Base-by-base conservation (phyloP, 768 basidiomycete genomes). In the Boletus reticuloceps region DNA sequence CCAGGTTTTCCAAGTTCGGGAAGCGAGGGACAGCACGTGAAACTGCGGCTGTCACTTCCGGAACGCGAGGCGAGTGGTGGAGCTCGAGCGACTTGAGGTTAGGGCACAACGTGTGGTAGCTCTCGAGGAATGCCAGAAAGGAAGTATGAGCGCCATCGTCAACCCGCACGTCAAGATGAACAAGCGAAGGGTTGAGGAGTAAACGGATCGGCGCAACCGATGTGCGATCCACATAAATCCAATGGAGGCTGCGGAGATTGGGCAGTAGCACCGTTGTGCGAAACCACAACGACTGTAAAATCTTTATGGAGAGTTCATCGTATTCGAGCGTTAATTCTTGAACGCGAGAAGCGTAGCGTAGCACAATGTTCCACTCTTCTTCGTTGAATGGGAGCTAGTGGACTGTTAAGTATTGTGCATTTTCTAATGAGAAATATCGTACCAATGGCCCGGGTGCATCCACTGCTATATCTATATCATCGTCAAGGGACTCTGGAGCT, bases 181-280 rank as follows among this genome's bases (percentile, higher is more conserved):
- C 22, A 3, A 59, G 48, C 10, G 57, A 54, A 27, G 48, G 58
- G 44, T 44, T 39, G 48, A 60, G 58, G 32, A 60, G 47, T 12
- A 43, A 25, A 59, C 51, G 58, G 36, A 59, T 51, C 2, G 17
- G 37, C 13, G 39, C 13, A 4, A 53, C 32, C 2, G 10, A 4
- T 7, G 41, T 19, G 27, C 36, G n/a, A n/a, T 48, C 50, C 6
- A 12, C n/a, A 17, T 46, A n/a, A 2, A 9, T 5, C 59, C 58
- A 51, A 13, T 10, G 5, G 4, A 53, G 51, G 32, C 11, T 40
- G 11, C 27, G 38, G 38, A 59, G 56, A 39, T 59, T 59, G 19
- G 58, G 58, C 19, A 60, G 45, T 29, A 60, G 27, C 19, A 44
- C 7, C 17, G 58, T 27, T 10, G 50, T 48, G 39, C 53, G 36